Evolutionary conservation across 176 grass and related monocot species (phyloP), one percentile per base, ranked within the genome.

Genomic region (Carex cristatella): DNA sequence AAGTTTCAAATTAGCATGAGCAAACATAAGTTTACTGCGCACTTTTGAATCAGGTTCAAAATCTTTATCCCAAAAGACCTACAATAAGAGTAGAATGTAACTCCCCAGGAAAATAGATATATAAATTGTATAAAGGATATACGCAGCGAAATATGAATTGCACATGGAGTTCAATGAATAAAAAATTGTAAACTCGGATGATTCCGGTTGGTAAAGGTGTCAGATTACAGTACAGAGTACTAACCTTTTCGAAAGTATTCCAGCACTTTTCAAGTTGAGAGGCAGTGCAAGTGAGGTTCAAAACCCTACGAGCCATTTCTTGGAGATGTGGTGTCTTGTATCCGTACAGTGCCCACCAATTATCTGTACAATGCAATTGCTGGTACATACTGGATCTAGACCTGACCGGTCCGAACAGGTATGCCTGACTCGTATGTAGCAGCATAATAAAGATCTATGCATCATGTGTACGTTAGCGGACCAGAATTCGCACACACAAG

Each of bases 251-350:
- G 28, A 74, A 74, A 74, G 44, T 74, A 28, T 51, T 23, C 70
- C 70, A 74, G 13, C 32, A 74, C 19, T 74, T 74, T 28, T 74
- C 44, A 27, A 49, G 70, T 49, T 74, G 70, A 74, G 42, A 51
- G 8, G 70, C 8, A 48, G 70, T 74, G 70, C 44, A 74, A 28
- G 70, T 74, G 44, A 74, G 70, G 44, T 53, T 74, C 9, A 74
- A 74, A 51, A 74, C 70, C 44, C 42, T 51, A 74, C 18, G 44
- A 74, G 70, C 70, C 70, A 53, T 28, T 53, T 9, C 70, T 74
- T 53, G n/a, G 44, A 74, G 70, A 74, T 74, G 70, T n/a, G n/a
- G 70, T 4, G 70, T 74, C 42, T 74, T 53, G n/a, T 49, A 74
- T 74, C 44, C 44, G 53, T 28, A 74, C 19, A 51, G 23, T 51